Evolutionary conservation across 257 asterid species (phyloP).

Genomic region (Solanum pimpinellifolium): DNA sequence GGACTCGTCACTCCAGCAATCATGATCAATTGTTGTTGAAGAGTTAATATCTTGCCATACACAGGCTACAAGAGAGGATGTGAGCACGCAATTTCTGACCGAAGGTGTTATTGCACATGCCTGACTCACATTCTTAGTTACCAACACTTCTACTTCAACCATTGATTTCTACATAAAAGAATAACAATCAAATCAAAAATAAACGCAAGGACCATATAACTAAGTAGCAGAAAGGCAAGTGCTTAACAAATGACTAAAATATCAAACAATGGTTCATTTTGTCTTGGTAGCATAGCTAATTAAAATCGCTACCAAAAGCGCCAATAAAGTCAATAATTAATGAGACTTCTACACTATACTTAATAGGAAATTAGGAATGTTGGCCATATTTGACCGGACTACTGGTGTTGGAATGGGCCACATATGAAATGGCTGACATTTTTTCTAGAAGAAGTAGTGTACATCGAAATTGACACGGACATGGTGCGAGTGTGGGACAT

Average conservation of each 20-base stretch:
- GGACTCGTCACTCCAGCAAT: constrained; percentile 76
- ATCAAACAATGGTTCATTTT: neutral
- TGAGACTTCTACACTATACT: neutral
- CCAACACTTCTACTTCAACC: constrained; percentile 63
- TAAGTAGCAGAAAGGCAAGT: neutral
- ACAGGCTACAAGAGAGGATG: constrained; percentile 86
- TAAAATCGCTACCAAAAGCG: neutral
- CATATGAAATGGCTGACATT: neutral
- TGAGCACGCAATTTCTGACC: constrained; percentile 56
- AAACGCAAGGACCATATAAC: neutral
- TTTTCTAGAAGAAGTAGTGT: neutral
- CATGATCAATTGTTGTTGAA: constrained; percentile 47
- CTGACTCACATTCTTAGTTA: constrained; percentile 49
- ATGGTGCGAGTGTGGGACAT: neutral
- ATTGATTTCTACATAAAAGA: constrained; percentile 46
- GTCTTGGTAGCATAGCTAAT: neutral
- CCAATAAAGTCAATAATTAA: neutral
- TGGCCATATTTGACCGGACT: neutral
- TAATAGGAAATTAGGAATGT: neutral
- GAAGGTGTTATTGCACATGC: constrained; percentile 65
- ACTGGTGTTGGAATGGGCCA: neutral
- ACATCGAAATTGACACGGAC: neutral
- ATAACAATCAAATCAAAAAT: neutral
- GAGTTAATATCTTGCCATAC: constrained; percentile 44
- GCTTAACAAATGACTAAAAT: neutral